Evolutionary conservation across 2,329 filamentous ascomycete genomes (phyloP).

Genomic region (Lithohypha guttulata): DNA sequence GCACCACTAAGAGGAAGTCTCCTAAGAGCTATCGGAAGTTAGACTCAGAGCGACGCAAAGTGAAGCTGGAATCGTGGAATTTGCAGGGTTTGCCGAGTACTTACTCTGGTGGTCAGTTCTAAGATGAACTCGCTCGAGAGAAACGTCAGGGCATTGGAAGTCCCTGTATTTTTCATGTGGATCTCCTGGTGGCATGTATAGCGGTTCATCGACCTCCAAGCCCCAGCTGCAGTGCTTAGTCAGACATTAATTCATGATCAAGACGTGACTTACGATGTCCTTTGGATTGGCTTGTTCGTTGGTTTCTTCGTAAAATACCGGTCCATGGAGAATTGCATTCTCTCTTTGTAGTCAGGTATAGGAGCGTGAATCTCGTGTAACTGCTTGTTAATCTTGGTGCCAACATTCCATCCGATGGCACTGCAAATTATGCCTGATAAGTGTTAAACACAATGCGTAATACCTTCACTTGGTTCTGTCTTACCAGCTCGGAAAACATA

Average conservation of each 20-base stretch:
- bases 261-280: background rate
- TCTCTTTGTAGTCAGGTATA: constrained; percentile 76
- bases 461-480: no score
- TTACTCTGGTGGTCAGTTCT: constrained; percentile 86
- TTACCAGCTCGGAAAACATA: constrained; percentile 62
- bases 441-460: no score
- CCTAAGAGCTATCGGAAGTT: no score
- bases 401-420: constrained; percentile 68
- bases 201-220: constrained; percentile 61
- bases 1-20: constrained; percentile 64
- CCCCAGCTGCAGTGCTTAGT: constrained; percentile 73
- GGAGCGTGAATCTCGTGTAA: constrained; percentile 61
- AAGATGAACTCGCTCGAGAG: constrained; percentile 51
- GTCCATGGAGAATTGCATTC: constrained; percentile 82
- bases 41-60: no score
- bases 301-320: constrained; percentile 71
- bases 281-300: constrained; percentile 62
- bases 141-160: constrained; percentile 47
- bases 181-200: constrained; percentile 63
- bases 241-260: background rate
- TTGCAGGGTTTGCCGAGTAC: no score
- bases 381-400: constrained; percentile 59
- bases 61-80: no score
- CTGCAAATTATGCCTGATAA: constrained; percentile 74
- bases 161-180: constrained; percentile 52